A percentile compares a stretch with the other conserved stretches of the same genome.
These are phyloP conservation scores for Pseudozyma thailandica DNA, from an alignment of 1,284 basidiomycete genomes.

Conservation along the genomic window DNA sequence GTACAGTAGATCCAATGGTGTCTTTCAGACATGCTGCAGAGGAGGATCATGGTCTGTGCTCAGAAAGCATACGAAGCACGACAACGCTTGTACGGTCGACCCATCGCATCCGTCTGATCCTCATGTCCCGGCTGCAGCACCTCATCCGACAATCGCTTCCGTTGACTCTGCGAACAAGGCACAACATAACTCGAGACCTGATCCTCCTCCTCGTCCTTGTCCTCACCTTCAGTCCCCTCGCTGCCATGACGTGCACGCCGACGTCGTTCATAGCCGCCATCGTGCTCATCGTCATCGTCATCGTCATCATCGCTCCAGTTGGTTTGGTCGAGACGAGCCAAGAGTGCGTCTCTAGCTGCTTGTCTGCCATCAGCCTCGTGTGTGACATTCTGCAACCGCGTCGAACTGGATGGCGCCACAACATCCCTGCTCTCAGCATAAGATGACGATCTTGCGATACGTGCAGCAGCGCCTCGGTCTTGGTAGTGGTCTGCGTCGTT, in stretches of 20 bases:
- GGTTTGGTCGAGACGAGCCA: slow-evolving; percentile 46
- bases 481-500: not conserved
- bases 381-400: slow-evolving; percentile 12
- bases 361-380: slow-evolving; percentile 1
- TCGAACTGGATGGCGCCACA: slow-evolving; percentile 16
- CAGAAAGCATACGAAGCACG: slow-evolving; percentile 42
- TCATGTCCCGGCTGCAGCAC: slow-evolving; percentile 25
- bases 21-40: too few relatives aligned
- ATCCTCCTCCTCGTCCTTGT: slow-evolving; percentile 3
- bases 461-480: not conserved
- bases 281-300: slow-evolving; percentile 17
- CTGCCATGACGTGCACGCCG: slow-evolving; percentile 11
- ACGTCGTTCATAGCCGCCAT: not conserved
- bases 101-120: slow-evolving; percentile 21
- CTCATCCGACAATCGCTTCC: slow-evolving; percentile 24
- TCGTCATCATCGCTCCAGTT: slow-evolving; percentile 53
- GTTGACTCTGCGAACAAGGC: slow-evolving; percentile 16
- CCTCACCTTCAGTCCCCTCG: slow-evolving; percentile 7
- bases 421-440: not conserved
- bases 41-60: not conserved
- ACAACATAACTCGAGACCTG: not conserved
- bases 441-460: too few relatives aligned
- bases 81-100: slow-evolving; percentile 29
- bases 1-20: too few relatives aligned
- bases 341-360: slow-evolving; percentile 28